Evolutionary conservation across 768 basidiomycete genomes (phyloP), one percentile per base, ranked within the genome.

Genomic region (Kwoniella sp.): DNA sequence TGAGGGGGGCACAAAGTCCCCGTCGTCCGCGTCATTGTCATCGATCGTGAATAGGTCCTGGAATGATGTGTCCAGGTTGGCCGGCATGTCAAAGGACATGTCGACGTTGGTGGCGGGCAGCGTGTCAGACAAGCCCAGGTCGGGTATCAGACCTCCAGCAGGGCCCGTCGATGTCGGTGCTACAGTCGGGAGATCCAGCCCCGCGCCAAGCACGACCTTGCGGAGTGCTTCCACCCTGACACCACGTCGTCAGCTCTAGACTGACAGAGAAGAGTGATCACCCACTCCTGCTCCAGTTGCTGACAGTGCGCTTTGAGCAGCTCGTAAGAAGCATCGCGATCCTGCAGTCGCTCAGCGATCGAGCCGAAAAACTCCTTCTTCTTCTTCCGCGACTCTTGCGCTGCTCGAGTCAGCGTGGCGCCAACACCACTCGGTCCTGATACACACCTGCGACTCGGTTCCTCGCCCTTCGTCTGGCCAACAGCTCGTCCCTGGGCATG

Each of bases 361-460:
- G 25, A 34, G 7, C 43, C 52, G 22, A 60, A 40, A n/a, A 46
- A 46, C 23, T 56, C 59, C 31, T 53, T 52, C 40, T 62, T 57
- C 50, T 58, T 57, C 49, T 53, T 50, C 23, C 60, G 37, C 14
- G 51, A 51, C 25, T 58, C 53, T 44, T 58, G 37, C 20, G 60
- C 60, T 62, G 27, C 3, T 19, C 27, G 46, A 26, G 22, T 15
- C 17, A 28, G 10, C 3, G 20, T 26, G 20, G 32, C 19, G 33
- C 19, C 17, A 38, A 46, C n/a, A 33, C 2, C 19, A n/a, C 3
- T 28, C 11, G 15, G n/a, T n/a, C n/a, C n/a, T n/a, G n/a, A n/a
- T n/a, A 51, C 60, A 39, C 46, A 62, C 60, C 60, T n/a, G 60
- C 52, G 6, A 55, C 60, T 37, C 50, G 36, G 43, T 62, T 62